These are phyloP conservation scores for Blakeslea trispora DNA, from an alignment of 371 early-diverging fungal genomes.

Conservation along the genomic window DNA sequence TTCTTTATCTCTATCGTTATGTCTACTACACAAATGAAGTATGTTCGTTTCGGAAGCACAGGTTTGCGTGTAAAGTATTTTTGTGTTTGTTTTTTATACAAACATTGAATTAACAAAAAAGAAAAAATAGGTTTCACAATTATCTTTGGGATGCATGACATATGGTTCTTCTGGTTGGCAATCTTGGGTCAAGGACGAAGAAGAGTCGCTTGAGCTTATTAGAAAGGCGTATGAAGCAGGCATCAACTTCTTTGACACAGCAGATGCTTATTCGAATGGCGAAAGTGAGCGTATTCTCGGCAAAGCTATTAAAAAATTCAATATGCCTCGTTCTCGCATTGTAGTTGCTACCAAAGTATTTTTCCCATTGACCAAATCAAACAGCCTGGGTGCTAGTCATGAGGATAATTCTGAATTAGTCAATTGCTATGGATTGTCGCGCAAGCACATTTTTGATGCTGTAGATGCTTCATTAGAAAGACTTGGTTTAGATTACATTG, in stretches of 20 bases:
- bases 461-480: conserved; percentile 53
- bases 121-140: conserved; percentile 12
- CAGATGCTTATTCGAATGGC: conserved; percentile 37
- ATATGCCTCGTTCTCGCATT: conserved; percentile 40
- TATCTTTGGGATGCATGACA: conserved; percentile 19
- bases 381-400: not conserved
- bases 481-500: conserved; percentile 58
- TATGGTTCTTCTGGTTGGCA: conserved; percentile 17
- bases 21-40: conserved; percentile 6
- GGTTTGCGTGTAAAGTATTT: conserved; percentile 11
- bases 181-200: conserved; percentile 32
- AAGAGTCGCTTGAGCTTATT: conserved; percentile 37
- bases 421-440: conserved; percentile 47
- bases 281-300: conserved; percentile 43
- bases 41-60: conserved; percentile 12
- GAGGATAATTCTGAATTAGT: conserved; percentile 9
- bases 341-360: conserved; percentile 46
- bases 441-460: conserved; percentile 58
- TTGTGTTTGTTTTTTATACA: not conserved
- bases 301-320: conserved; percentile 37
- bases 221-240: conserved; percentile 47
- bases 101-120: not conserved
- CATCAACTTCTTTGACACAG: conserved; percentile 50
- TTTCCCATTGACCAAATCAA: conserved; percentile 10
- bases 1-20: not conserved